Percentiles rank a stretch among this genome's conserved stretches.
These are phyloP conservation scores for Hypomontagnella submonticulosa DNA, from an alignment of 495 filamentous ascomycete species.

Conservation along the genomic window DNA sequence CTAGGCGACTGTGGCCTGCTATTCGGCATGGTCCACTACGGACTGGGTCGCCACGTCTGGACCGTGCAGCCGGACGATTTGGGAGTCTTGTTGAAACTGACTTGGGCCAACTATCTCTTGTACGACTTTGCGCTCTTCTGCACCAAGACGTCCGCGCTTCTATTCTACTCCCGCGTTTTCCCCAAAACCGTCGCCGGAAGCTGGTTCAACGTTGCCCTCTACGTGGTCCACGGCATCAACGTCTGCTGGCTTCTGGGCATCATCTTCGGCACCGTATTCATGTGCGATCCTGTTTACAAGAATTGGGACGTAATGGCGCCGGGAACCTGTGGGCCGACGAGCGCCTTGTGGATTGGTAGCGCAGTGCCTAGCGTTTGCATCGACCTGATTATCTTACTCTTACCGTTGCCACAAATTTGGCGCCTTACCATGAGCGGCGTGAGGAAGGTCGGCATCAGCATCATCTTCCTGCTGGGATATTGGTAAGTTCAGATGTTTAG, in stretches of 20 bases:
- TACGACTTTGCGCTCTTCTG: constrained; percentile 15
- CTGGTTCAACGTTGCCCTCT: constrained; percentile 28
- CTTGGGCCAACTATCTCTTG: constrained; percentile 1
- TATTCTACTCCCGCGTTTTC: constrained; percentile 28
- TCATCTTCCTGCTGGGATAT: constrained; percentile 51
- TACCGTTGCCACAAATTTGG: constrained; percentile 54
- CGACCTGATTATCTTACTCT: constrained; percentile 50
- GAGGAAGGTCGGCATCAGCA: constrained; percentile 43
- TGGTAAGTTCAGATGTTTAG: constrained; percentile 39
- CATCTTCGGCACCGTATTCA: constrained; percentile 29
- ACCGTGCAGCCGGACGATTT: constrained; percentile 1
- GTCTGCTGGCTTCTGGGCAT: constrained; percentile 24
- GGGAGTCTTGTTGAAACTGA: constrained; percentile 3
- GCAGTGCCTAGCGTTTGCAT: constrained; percentile 45
- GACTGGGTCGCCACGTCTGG: constrained; percentile 10
- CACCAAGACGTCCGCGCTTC: constrained; percentile 20
- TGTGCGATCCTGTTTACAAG: constrained; percentile 27
- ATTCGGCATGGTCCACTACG: constrained; percentile 7
- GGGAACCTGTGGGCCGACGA: constrained; percentile 5
- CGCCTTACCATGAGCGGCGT: constrained; percentile 40
- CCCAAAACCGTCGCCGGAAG: neutral
- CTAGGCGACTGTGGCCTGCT: neutral
- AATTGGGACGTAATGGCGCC: constrained; percentile 9
- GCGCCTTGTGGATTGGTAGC: constrained; percentile 11
- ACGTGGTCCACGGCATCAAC: constrained; percentile 17